Evolutionary conservation across 2,329 filamentous ascomycete species (phyloP), one percentile per base, ranked within the genome.

Genomic region (Stachybotrys echinatus): DNA sequence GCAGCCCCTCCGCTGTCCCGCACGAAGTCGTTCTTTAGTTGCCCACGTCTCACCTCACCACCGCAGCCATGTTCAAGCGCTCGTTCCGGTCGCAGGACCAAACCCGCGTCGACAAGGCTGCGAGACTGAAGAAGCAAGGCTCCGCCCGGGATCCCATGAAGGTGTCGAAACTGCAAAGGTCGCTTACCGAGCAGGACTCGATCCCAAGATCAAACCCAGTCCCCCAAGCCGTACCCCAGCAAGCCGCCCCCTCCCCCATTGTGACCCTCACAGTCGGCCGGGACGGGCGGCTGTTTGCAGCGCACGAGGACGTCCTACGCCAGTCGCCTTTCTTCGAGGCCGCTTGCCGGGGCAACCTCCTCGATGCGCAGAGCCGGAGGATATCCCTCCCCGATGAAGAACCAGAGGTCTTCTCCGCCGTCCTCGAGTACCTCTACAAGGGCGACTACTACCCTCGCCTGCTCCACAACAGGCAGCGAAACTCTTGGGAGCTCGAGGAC

Each of bases 401-500:
- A 76, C 90, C 92, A 60, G 91, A 95, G 77, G 82, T 95, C 69
- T 89, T 96, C 72, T 95, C 90, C 68, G 92, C 88, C 64, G 79
- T 96, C 63, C 89, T 96, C 74, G 92, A 96, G 76, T 96, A 92
- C 70, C 84, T 96, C 59, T 96, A 96, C 85, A 95, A 95, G 77
- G 90, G 89, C 59, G 91, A 95, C 79, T 96, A 95, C 75, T 94
- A 88, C 71, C 92, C 92, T 50, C 88, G 90, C 70, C 79, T 96
- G 74, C 66, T 95, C 60, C 89, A 90, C 71, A 88, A 89, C 81
- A 90, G 88, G 79, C 85, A 85, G 70, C 87, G 84, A 66, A 86
- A 89, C 76, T 87, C 86, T 74, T 96, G 89, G 88, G 84, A 89
- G 68, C 88, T 96, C 74, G 90, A 96, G 80, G 87, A 88, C 69